These are phyloP conservation scores for Globisporangium iwayamae DNA, from an alignment of 352 stramenopile genomes.

Conservation along the genomic window DNA sequence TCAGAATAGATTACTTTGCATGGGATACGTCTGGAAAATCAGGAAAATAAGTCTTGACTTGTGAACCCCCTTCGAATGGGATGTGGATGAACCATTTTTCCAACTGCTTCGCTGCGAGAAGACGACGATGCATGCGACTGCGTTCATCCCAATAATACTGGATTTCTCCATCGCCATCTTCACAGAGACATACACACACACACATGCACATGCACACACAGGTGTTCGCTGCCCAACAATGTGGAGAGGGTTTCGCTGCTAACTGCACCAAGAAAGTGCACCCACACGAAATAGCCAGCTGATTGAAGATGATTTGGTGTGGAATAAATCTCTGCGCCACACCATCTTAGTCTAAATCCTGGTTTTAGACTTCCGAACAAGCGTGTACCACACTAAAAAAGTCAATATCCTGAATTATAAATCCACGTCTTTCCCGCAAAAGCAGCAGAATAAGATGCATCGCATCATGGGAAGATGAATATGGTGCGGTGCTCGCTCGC, in stretches of 20 bases:
- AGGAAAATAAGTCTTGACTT: conserved; percentile 1
- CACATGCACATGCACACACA: not conserved
- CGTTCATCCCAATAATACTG: not conserved
- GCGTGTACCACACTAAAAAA: too few relatives aligned
- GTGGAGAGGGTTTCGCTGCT: not conserved
- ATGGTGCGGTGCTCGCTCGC: too few relatives aligned
- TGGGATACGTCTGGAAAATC: conserved; percentile 10
- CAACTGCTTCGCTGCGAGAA: not conserved
- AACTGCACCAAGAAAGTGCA: not conserved
- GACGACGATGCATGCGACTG: not conserved
- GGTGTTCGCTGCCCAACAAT: too few relatives aligned
- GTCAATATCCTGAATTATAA: too few relatives aligned
- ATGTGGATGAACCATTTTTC: not conserved
- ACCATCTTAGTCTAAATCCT: not conserved
- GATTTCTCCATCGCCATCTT: too few relatives aligned
- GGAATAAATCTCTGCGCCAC: not conserved
- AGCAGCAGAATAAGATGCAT: too few relatives aligned
- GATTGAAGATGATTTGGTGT: not conserved
- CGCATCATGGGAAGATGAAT: too few relatives aligned
- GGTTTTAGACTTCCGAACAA: not conserved
- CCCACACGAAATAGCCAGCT: not conserved
- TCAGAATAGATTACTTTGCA: conserved; percentile 13
- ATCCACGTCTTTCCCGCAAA: too few relatives aligned
- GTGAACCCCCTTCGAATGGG: not conserved
- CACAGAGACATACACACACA: not conserved